Base-by-base conservation (phyloP, 257 asterid genomes). In the Eucommia ulmoides region DNA sequence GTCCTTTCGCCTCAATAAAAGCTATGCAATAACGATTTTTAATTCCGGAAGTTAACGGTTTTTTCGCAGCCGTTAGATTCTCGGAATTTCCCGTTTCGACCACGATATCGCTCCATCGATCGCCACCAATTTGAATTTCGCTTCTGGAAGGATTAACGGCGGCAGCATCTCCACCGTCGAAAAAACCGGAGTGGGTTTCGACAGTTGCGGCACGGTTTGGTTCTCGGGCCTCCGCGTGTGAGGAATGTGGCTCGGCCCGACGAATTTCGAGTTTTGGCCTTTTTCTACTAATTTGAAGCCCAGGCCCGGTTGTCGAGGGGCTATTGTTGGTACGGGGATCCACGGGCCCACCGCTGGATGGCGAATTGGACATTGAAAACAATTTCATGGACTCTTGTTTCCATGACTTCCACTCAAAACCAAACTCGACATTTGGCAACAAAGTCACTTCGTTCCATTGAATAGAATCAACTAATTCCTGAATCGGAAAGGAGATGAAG, bases 221-320 rank as follows among this genome's bases (percentile, higher is more conserved):
- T 66, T 64, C 72, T 38, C 51, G 74, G 23, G 48, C 24, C 20
- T 45, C 72, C 55, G 54, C 51, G 24, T 71, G 74, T 17, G 77
- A 70, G 2, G 62, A 62, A 66, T 85, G 88, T 24, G 80, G 58
- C 66, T 91, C 99, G 58, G 97, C 94, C 38, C 99, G 99, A 51
- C 99, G 95, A 69, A 86, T 75, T 81, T 86, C 99, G 55, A 91
- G 94, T 79, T 91, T 91, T 42, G 94, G 76, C 77, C 99, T 77
- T 72, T 91, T 91, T 56, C 81, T 71, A 74, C 83, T 74, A 42
- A 52, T 58, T 70, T 83, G 96, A 52, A 66, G 54, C 60, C 66
- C 92, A 47, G 62, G 54, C 60, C 66, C 92, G 47, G 62, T 22
- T 38, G 73, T 45, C 59, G 54, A 41, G 23, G 86, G 72, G 68